Evolutionary conservation across 1,284 basidiomycete species (phyloP), one percentile per base, ranked within the genome.

Genomic region (Cutaneotrichosporon spelunceum): DNA sequence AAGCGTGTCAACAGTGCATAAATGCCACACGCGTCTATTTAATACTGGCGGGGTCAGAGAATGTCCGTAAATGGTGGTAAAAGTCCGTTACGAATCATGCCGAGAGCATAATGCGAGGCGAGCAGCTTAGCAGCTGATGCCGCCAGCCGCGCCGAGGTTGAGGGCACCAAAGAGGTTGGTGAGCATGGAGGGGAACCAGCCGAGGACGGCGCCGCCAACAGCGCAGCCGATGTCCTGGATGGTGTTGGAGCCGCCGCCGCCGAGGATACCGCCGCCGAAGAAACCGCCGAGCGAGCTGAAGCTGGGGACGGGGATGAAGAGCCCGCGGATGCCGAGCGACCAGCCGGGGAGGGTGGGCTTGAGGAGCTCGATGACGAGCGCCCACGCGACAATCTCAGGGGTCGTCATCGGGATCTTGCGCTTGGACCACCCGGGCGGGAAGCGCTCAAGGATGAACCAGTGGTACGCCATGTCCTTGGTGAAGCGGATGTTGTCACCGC

Each of bases 401-500:
- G 49, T 44, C 34, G 59, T 49, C 59, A 66, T 50, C 44, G 64
- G 64, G 29, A 66, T 27, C 24, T 39, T 49, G 42, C 64, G 64
- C 27, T 56, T 61, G 44, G 36, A 24, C 64, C 64, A 66, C 39
- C 64, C 64, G 44, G 59, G 57, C 3, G 64, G 64, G 64, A 61
- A 66, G 53, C 64, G 64, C 56, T 66, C 56, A 34, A 63, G 45
- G 42, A 56, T 27, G 61, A 66, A 66, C 61, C 61, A 66, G 19
- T 48, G 57, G 49, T 66, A 56, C 29, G 60, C 44, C 61, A 56
- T 57, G 30, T 60, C 56, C 39, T 54, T 27, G 30, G 52, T 59
- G 34, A 61, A 62, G 48, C 29, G 14, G 34, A 33, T 53, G 30
- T 57, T 29, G 52, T 55, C 50, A 39, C 64, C 64, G n/a, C 59